A percentile compares a stretch with the other conserved stretches of the same genome.
Conservation (phyloP, 2,329 filamentous ascomycete species). For the Hypoxylon sp. region DNA sequence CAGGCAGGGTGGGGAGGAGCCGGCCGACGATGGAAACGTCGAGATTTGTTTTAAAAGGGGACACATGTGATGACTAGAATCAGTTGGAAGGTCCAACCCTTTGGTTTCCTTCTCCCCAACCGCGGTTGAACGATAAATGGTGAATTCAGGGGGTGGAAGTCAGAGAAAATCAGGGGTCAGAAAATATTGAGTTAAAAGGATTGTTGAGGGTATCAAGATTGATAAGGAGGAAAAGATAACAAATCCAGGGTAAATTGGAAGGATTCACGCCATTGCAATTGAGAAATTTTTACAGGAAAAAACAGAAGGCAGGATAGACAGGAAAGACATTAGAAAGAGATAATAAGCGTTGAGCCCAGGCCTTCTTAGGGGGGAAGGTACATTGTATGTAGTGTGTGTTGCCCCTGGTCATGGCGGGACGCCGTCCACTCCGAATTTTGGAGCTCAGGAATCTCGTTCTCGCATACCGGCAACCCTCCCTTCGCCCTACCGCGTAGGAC, state of each 20-base stretch:
- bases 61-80: slow-evolving; percentile 29
- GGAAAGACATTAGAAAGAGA: not conserved
- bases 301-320: not conserved
- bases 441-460: slow-evolving; percentile 43
- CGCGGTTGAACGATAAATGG: slow-evolving; percentile 16
- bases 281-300: not conserved
- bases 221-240: not conserved
- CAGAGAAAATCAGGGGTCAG: slow-evolving; percentile 19
- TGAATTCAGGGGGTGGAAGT: slow-evolving; percentile 32
- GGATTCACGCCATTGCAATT: not conserved
- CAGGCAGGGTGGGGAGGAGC: slow-evolving; percentile 23
- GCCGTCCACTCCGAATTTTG: slow-evolving; percentile 43
- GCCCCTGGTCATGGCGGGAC: slow-evolving; percentile 29
- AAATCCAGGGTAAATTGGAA: not conserved
- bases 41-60: slow-evolving; percentile 17
- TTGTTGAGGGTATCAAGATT: not conserved
- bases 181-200: slow-evolving; percentile 4
- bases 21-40: slow-evolving; percentile 14
- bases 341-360: slow-evolving; percentile 20
- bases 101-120: slow-evolving; percentile 11
- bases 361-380: slow-evolving; percentile 26
- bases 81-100: slow-evolving; percentile 10
- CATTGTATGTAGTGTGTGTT: slow-evolving; percentile 23
- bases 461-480: slow-evolving; percentile 33
- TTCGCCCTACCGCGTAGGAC: slow-evolving; percentile 44